Evolutionary conservation across 225 moss, liverwort and hornwort species (phyloP), one percentile per base, ranked within the genome.

Genomic region (Pseudisothecium myosuroides): DNA sequence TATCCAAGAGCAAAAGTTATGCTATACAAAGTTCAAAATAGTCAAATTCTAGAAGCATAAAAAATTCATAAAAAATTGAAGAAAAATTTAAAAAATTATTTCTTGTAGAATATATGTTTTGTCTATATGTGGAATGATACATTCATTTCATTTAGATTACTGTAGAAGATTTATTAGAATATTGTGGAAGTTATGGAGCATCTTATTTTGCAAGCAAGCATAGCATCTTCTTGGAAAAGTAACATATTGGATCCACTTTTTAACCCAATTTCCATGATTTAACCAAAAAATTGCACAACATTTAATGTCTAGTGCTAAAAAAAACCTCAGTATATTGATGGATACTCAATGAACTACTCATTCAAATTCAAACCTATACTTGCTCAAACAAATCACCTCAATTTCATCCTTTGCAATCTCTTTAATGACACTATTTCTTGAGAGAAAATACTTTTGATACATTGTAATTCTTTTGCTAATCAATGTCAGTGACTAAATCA

Each of bases 141-240:
- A 71, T 41, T 15, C 41, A 41, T 41, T 26, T 26, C 4, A 41
- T 41, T 41, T 41, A 14, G 26, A 41, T 69, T 14, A n/a, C n/a
- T n/a, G n/a, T n/a, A n/a, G n/a, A n/a, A n/a, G n/a, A n/a, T n/a
- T n/a, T n/a, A n/a, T n/a, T n/a, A n/a, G n/a, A 39, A 14, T 39
- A 24, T 8, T 26, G 6, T 14, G 1, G 3, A 71, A 26, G 2
- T n/a, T 67, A 37, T 37, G 1, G 23, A n/a, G 4, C 22, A 68
- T 69, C 39, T 69, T 39, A 0, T 71, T 41, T 26, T 71, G 1
- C 0, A 26, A 1, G 27, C 2, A 26, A 4, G 3, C 0, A n/a
- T 23, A 72, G 16, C 14, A 27, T 5, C 1, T 43, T 72, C 3
- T 43, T 27, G 3, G 15, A 12, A 71, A 41, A 72, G 27, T 4